Evolutionary conservation across 768 basidiomycete genomes (phyloP), one percentile per base, ranked within the genome.

Genomic region (Lyophyllum semitale): DNA sequence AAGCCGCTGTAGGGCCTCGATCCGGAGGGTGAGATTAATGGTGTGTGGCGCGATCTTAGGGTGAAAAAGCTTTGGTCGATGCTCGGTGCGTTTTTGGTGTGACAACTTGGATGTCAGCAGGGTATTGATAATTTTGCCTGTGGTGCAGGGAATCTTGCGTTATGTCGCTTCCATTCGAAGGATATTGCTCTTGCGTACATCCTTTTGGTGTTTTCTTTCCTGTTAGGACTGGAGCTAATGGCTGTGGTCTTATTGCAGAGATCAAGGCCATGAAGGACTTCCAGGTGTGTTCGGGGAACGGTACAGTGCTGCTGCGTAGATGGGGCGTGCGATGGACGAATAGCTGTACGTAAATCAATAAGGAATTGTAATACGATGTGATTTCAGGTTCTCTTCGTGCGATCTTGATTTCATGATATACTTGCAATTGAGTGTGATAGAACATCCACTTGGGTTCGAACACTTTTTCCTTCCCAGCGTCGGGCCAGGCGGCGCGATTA

Each of bases 1-100:
- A 74, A 79, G 50, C 75, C 76, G 25, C 64, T 87, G 17, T 83
- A 87, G 89, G 81, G 87, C 44, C 65, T 89, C 48, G 74, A 87
- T 64, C 65, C 70, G 26, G 84, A 92, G 68, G 84, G 85, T 9
- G 85, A 88, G n/a, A n/a, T n/a, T n/a, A n/a, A n/a, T n/a, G n/a
- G n/a, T n/a, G n/a, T n/a, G n/a, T n/a, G n/a, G n/a, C 73, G 79
- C 18, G 80, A 82, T 55, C 54, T 79, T 15, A 83, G 82, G 25
- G 62, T 79, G 9, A 72, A 75, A 18, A 77, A 78, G 44, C 50
- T 84, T 38, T 88, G 85, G 83, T 76, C 69, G 55, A 81, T 84
- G 76, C 74, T 84, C 69, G 87, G 86, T 80, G 61, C 4, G 58
- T 53, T 22, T 38, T 44, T 13, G 18, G 15, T 15, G 30, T 32